Evolutionary conservation across 805 yeast species (phyloP).

Genomic region (Barnettozyma pratensis): DNA sequence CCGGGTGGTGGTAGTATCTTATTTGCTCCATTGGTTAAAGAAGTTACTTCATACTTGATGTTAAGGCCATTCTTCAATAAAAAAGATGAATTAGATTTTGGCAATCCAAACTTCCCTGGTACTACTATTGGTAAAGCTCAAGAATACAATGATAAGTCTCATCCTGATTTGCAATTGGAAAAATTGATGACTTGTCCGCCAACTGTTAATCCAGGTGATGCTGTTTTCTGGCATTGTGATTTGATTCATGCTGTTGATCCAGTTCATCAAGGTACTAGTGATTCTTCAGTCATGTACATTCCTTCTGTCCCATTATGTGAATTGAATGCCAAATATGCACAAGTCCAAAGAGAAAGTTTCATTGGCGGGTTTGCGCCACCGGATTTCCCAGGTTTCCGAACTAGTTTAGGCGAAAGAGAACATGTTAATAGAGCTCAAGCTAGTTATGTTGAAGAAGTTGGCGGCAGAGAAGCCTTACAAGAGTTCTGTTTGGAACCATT

Average conservation of each 20-base stretch:
- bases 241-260: conserved; percentile 36
- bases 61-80: conserved; percentile 36
- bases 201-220: conserved; percentile 36
- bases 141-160: conserved; percentile 24
- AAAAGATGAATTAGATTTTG: conserved; percentile 28
- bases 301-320: conserved; percentile 28
- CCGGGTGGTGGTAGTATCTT: conserved; percentile 37
- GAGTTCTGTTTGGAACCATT: conserved; percentile 4
- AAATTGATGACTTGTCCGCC: conserved; percentile 36
- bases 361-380: conserved; percentile 16
- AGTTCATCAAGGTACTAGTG: conserved; percentile 28
- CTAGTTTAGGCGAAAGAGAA: background rate
- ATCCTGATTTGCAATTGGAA: conserved; percentile 22
- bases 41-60: conserved; percentile 34
- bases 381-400: conserved; percentile 19
- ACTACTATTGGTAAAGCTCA: conserved; percentile 34
- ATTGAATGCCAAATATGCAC: conserved; percentile 13
- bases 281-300: conserved; percentile 34
- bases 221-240: conserved; percentile 41
- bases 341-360: conserved; percentile 17
- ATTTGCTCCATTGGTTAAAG: conserved; percentile 32
- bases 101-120: conserved; percentile 34
- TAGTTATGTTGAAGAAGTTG: background rate
- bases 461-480: background rate
- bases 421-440: conserved; percentile 2